phyloP scores from a whole-genome alignment of 1,139 yeast genomes.

The Zygosaccharomyces sapae region DNA sequence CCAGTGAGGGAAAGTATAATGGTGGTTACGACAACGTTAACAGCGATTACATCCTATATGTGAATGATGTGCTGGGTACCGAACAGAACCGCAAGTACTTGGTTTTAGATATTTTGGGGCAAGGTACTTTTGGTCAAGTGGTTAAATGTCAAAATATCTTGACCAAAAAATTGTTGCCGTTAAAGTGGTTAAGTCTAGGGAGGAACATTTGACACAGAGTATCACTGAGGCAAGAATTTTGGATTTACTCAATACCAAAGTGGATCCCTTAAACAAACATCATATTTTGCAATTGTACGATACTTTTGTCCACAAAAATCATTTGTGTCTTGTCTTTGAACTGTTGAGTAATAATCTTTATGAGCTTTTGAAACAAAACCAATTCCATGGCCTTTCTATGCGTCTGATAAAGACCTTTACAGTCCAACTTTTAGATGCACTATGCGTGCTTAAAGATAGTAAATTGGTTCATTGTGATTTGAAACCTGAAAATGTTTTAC shows the following conservation, averaged over 20 bases:
- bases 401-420: conserved; percentile 75
- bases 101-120: conserved; percentile 86
- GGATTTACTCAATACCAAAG: conserved; percentile 71
- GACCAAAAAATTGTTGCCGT: conserved; percentile 88
- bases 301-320: conserved; percentile 88
- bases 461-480: conserved; percentile 92
- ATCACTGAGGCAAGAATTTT: conserved; percentile 84
- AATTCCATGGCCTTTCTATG: conserved; percentile 84
- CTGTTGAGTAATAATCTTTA: conserved; percentile 81
- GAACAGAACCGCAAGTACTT: conserved; percentile 85
- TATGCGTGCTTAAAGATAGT: conserved; percentile 74
- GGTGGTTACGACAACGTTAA: conserved; percentile 87
- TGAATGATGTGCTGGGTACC: conserved; percentile 85
- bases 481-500: conserved; percentile 89
- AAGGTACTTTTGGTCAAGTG: conserved; percentile 98
- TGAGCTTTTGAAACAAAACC: conserved; percentile 88
- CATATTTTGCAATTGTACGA: conserved; percentile 77
- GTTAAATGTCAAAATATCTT: conserved; percentile 91
- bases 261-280: conserved; percentile 64
- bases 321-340: conserved; percentile 89
- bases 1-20: conserved; percentile 76
- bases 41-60: conserved; percentile 86
- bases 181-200: conserved; percentile 87
- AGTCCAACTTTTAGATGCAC: conserved; percentile 73
- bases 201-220: conserved; percentile 88